phyloP scores from a whole-genome alignment of 2,329 filamentous ascomycete genomes.

The Fusarium redolens region DNA sequence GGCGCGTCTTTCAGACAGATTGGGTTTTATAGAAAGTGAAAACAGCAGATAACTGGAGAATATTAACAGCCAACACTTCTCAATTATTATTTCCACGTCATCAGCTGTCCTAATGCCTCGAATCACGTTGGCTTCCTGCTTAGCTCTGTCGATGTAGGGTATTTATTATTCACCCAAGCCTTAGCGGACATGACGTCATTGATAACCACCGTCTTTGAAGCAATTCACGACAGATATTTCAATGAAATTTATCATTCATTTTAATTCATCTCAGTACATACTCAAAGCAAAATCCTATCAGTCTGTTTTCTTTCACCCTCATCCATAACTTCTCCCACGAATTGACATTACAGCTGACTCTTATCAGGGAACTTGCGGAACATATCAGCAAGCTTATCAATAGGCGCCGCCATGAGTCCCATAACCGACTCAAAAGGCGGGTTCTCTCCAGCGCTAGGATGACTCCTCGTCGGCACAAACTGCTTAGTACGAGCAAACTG shows the following conservation, averaged over 20 bases:
- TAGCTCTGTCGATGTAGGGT: no score
- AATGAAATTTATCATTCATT: neutral
- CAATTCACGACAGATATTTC: neutral
- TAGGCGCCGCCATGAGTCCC: slow-evolving; percentile 65
- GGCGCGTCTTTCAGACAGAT: no score
- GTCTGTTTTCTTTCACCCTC: neutral
- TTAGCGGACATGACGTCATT: neutral
- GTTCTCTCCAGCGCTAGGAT: slow-evolving; percentile 61
- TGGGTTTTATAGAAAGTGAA: no score
- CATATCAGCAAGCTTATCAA: slow-evolving; percentile 66
- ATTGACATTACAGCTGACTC: neutral
- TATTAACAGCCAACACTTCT: no score
- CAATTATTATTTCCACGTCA: no score
- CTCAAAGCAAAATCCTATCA: neutral
- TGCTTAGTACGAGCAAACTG: slow-evolving; percentile 64
- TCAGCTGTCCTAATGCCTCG: no score
- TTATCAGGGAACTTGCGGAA: slow-evolving; percentile 61
- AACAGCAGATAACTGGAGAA: no score
- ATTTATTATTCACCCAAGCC: no score
- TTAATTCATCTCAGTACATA: neutral
- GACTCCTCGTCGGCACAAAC: slow-evolving; percentile 64
- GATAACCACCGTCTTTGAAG: neutral
- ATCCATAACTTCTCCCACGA: neutral
- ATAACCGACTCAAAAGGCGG: slow-evolving; percentile 67
- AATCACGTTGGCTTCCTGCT: no score